These are phyloP conservation scores for Suillus americanus DNA, from an alignment of 768 basidiomycete genomes.

Conservation along the genomic window DNA sequence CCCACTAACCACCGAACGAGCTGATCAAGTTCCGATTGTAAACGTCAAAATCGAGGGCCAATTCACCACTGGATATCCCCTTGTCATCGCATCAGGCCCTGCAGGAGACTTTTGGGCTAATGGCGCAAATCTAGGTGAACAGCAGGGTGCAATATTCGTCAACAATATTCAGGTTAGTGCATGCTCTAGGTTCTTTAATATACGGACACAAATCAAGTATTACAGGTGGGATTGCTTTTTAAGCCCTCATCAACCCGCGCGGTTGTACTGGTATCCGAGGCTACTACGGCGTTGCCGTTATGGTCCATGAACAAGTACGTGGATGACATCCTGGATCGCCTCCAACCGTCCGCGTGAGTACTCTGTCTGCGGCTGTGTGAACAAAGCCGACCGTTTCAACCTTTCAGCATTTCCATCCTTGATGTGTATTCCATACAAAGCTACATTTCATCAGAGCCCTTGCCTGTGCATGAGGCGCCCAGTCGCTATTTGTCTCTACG, in stretches of 20 bases:
- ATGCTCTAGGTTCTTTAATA: neutral
- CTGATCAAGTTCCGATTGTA: slow-evolving; percentile 17
- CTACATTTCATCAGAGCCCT: slow-evolving; percentile 41
- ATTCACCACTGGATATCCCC: slow-evolving; percentile 22
- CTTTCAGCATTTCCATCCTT: slow-evolving; percentile 45
- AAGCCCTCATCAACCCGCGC: slow-evolving; percentile 47
- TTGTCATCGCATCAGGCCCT: slow-evolving; percentile 49
- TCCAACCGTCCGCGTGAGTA: slow-evolving; percentile 48
- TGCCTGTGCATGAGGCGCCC: slow-evolving; percentile 44
- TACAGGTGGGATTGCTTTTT: slow-evolving; percentile 53
- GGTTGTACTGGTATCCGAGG: slow-evolving; percentile 54
- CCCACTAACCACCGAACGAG: slow-evolving; percentile 30
- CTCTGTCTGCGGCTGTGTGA: neutral
- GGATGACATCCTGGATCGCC: slow-evolving; percentile 35
- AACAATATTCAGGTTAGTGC: slow-evolving; percentile 44
- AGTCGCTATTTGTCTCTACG: slow-evolving; percentile 49
- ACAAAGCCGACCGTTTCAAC: neutral
- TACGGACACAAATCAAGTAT: neutral
- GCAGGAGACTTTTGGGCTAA: slow-evolving; percentile 50
- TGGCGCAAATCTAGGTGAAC: slow-evolving; percentile 52
- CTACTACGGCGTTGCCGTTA: slow-evolving; percentile 44
- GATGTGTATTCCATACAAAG: slow-evolving; percentile 52
- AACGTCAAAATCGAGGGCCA: slow-evolving; percentile 41
- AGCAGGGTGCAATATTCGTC: slow-evolving; percentile 45
- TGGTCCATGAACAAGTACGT: slow-evolving; percentile 52